Conservation (phyloP, 164 flowering plant species). For the Vitis amurensis region DNA sequence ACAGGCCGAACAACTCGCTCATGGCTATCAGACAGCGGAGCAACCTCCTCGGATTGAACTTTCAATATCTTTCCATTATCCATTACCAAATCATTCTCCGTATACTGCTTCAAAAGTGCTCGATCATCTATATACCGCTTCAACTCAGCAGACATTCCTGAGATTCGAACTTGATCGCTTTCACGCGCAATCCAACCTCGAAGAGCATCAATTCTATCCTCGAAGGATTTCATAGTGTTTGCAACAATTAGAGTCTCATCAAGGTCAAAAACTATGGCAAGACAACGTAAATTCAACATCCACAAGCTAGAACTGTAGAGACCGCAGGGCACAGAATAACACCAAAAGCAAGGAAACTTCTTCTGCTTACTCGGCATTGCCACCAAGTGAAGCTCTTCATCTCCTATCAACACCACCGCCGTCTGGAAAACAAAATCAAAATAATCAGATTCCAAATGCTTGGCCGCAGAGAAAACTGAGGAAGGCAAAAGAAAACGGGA, state of each 20-base stretch:
- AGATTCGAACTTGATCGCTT: slow-evolving; percentile 51
- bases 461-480: background rate
- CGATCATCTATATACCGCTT: slow-evolving; percentile 81
- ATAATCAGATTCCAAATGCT: background rate
- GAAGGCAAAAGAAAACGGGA: background rate
- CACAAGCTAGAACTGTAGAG: slow-evolving; percentile 64
- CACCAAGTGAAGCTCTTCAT: slow-evolving; percentile 86
- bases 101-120: slow-evolving; percentile 75
- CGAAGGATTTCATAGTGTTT: slow-evolving; percentile 94
- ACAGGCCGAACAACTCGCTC: slow-evolving; percentile 73
- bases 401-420: slow-evolving; percentile 75
- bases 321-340: slow-evolving; percentile 61
- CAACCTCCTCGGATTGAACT: slow-evolving; percentile 76
- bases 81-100: slow-evolving; percentile 63
- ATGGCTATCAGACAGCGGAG: slow-evolving; percentile 41
- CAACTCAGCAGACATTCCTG: slow-evolving; percentile 82
- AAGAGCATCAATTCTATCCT: slow-evolving; percentile 80
- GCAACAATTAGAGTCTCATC: slow-evolving; percentile 98
- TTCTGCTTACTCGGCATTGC: slow-evolving; percentile 90
- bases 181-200: slow-evolving; percentile 66
- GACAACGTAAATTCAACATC: slow-evolving; percentile 81
- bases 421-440: slow-evolving; percentile 47
- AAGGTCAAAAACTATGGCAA: slow-evolving; percentile 90
- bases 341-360: slow-evolving; percentile 89
- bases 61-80: slow-evolving; percentile 67